Conservation (phyloP, 345 rosid genomes). For the Streptanthus diversifolius region DNA sequence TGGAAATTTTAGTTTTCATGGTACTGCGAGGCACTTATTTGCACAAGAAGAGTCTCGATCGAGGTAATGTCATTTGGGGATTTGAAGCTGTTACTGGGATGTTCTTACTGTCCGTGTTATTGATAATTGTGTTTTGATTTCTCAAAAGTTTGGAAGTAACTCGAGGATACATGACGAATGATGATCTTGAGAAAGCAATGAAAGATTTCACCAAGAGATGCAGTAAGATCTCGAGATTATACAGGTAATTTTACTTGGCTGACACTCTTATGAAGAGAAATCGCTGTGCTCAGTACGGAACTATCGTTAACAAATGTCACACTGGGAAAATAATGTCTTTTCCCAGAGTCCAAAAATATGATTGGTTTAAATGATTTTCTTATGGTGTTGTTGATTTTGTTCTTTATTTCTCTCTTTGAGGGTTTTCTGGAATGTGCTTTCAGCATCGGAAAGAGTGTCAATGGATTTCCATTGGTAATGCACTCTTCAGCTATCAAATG, state of each 20-base stretch:
- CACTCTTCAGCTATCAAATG: background rate
- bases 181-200: constrained; percentile 74
- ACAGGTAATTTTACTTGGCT: constrained; percentile 56
- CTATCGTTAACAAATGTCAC: background rate
- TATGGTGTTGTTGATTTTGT: constrained; percentile 53
- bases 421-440: constrained; percentile 52
- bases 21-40: constrained; percentile 43
- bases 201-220: constrained; percentile 68
- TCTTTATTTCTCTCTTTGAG: constrained; percentile 75
- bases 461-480: constrained; percentile 89
- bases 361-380: background rate
- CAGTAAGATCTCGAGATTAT: constrained; percentile 69
- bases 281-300: background rate
- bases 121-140: background rate
- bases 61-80: constrained; percentile 36
- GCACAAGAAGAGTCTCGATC: constrained; percentile 31
- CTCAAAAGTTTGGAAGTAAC: constrained; percentile 45
- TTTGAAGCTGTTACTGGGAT: background rate
- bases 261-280: background rate
- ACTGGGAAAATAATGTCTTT: background rate
- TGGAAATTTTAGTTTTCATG: constrained; percentile 32
- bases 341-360: background rate
- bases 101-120: background rate
- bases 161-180: constrained; percentile 73
- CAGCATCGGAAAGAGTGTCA: constrained; percentile 93